A percentile compares a stretch with the other conserved stretches of the same genome.
phyloP scores from a whole-genome alignment of 2,329 filamentous ascomycete genomes.

The Aspergillus novoparasiticus region DNA sequence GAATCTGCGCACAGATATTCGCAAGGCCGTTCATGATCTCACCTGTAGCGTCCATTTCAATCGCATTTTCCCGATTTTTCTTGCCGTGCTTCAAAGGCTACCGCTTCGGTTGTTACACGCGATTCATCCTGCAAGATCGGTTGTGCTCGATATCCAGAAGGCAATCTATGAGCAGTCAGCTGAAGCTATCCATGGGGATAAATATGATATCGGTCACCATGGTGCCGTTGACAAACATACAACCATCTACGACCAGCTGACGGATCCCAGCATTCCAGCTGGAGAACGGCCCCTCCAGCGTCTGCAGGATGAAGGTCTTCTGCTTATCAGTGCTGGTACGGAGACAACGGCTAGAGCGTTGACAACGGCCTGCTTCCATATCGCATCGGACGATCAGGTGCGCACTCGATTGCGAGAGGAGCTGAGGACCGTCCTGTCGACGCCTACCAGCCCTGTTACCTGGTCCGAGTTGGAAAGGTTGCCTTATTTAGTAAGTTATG shows the following conservation, averaged over 20 bases:
- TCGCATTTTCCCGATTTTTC: conserved; percentile 22
- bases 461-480: conserved; percentile 39
- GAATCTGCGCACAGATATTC: conserved; percentile 23
- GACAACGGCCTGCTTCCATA: conserved; percentile 34
- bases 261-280: conserved; percentile 36
- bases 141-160: conserved; percentile 19
- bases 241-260: conserved; percentile 34
- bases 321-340: conserved; percentile 37
- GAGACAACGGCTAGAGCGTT: conserved; percentile 39
- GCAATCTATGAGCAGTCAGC: conserved; percentile 4
- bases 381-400: conserved; percentile 25
- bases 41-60: conserved; percentile 27
- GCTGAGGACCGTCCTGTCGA: conserved; percentile 30
- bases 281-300: conserved; percentile 40
- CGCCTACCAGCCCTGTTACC: conserved; percentile 20
- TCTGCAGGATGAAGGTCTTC: conserved; percentile 34
- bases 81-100: conserved; percentile 8
- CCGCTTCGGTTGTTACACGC: conserved; percentile 15
- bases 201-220: not conserved
- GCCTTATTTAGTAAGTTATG: conserved; percentile 37
- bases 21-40: conserved; percentile 26
- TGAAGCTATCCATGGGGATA: conserved; percentile 12
- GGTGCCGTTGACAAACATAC: not conserved
- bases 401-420: conserved; percentile 28
- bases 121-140: conserved; percentile 12